Evolutionary conservation across 1,284 basidiomycete genomes (phyloP).

Genomic region (Phaffia rhodozyma): DNA sequence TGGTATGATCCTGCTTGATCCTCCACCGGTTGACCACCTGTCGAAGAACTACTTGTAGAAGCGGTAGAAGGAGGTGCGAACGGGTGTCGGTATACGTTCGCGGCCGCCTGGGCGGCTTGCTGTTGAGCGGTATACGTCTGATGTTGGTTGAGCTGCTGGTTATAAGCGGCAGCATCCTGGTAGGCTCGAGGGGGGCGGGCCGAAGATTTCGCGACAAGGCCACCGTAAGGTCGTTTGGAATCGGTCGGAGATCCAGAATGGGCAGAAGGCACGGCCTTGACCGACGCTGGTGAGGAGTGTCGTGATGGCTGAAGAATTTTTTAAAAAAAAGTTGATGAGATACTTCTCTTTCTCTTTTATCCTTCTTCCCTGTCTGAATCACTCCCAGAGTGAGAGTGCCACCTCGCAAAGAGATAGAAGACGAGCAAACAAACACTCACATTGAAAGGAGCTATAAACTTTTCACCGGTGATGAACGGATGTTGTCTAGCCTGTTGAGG

Average conservation of each 20-base stretch:
- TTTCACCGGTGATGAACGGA: conserved; percentile 97
- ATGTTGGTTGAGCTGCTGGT: conserved; percentile 86
- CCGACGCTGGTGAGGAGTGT: conserved; percentile 19
- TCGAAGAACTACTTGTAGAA: background rate
- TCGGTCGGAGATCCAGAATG: conserved; percentile 36
- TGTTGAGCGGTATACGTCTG: conserved; percentile 78
- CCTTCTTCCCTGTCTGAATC: conserved; percentile 8
- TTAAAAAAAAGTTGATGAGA: conserved; percentile 1
- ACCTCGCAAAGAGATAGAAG: background rate
- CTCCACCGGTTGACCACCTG: background rate
- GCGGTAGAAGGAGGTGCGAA: conserved; percentile 18
- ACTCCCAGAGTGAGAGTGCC: background rate
- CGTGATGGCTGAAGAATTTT: conserved; percentile 17
- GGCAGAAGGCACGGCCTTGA: conserved; percentile 23
- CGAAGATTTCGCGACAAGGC: conserved; percentile 56
- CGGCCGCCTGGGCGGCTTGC: conserved; percentile 35
- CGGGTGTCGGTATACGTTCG: conserved; percentile 49
- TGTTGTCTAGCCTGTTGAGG: conserved; percentile 92
- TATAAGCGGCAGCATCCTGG: conserved; percentile 86
- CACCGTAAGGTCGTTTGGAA: conserved; percentile 86
- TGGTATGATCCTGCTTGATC: background rate
- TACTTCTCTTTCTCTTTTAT: conserved; percentile 15
- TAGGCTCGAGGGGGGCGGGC: conserved; percentile 65
- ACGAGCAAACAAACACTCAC: conserved; percentile 40
- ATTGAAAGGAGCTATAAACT: conserved; percentile 74